These are phyloP conservation scores for Irpex rosettiformis DNA, from an alignment of 1,284 basidiomycete genomes.

Conservation along the genomic window DNA sequence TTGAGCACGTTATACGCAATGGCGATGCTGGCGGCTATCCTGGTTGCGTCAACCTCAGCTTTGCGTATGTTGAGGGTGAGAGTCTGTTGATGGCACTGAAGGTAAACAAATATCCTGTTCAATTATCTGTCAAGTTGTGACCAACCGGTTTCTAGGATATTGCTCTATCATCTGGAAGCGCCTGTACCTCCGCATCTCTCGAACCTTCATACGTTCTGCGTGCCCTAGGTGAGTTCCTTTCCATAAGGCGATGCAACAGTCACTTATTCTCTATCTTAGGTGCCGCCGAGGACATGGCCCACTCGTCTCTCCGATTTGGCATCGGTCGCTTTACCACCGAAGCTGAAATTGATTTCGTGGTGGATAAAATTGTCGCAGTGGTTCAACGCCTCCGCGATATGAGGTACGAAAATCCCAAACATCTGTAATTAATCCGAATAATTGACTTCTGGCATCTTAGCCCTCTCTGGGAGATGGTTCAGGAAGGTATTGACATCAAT, in stretches of 20 bases:
- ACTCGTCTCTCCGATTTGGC: slow-evolving; percentile 96
- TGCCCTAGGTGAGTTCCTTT: slow-evolving; percentile 66
- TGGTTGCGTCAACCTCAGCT: slow-evolving; percentile 94
- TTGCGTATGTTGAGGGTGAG: slow-evolving; percentile 97
- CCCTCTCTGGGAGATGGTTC: slow-evolving; percentile 98
- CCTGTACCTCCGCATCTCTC: slow-evolving; percentile 96
- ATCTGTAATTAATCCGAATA: neutral
- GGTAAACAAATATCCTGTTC: slow-evolving; percentile 43
- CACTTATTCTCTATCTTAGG: slow-evolving; percentile 39
- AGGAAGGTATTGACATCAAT: slow-evolving; percentile 94
- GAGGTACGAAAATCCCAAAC: slow-evolving; percentile 41
- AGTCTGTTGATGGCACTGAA: slow-evolving; percentile 98
- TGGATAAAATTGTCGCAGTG: slow-evolving; percentile 84
- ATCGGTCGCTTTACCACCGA: slow-evolving; percentile 99
- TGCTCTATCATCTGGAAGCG: slow-evolving; percentile 95
- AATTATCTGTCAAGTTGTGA: slow-evolving; percentile 22
- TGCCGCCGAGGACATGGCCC: slow-evolving; percentile 98
- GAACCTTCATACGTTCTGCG: slow-evolving; percentile 98
- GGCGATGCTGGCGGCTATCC: slow-evolving; percentile 88
- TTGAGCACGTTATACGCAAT: slow-evolving; percentile 92
- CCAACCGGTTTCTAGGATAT: slow-evolving; percentile 62
- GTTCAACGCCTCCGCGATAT: slow-evolving; percentile 76
- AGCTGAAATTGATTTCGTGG: slow-evolving; percentile 94
- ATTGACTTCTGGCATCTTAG: slow-evolving; percentile 33
- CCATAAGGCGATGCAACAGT: neutral